Conservation (phyloP, 2,329 filamentous ascomycete species). For the Xylariaceae sp. region DNA sequence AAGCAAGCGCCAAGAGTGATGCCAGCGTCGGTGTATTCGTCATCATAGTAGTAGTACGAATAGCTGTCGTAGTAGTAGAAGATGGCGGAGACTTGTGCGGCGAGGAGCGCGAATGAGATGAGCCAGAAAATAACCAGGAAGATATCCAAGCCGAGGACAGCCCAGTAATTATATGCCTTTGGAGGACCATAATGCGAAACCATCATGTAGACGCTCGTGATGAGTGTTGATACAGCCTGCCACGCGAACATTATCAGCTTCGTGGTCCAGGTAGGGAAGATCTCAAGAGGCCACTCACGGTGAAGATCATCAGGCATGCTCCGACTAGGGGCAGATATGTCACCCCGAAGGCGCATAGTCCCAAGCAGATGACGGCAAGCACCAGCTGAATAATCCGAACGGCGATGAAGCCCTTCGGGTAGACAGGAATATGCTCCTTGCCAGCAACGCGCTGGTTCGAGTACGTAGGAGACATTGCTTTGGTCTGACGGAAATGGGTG, state of each 20-base stretch:
- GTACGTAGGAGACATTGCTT: conserved; percentile 22
- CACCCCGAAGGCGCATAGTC: conserved; percentile 42
- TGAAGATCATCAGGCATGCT: conserved; percentile 31
- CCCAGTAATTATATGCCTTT: conserved; percentile 50
- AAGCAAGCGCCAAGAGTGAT: conserved; percentile 19
- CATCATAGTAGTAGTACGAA: conserved; percentile 19
- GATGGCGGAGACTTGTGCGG: conserved; percentile 28
- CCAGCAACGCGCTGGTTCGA: conserved; percentile 30
- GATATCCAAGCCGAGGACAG: conserved; percentile 46
- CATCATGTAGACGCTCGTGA: conserved; percentile 42
- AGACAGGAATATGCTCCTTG: conserved; percentile 42
- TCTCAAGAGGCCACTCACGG: conserved; percentile 29
- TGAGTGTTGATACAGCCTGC: conserved; percentile 39
- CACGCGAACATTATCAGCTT: too few relatives aligned
- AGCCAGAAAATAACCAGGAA: conserved; percentile 51
- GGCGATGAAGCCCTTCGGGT: conserved; percentile 39
- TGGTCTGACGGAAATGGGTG: conserved; percentile 5
- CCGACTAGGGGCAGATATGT: conserved; percentile 23
- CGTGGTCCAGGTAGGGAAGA: background rate
- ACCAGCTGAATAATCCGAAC: conserved; percentile 43
- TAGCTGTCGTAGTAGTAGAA: conserved; percentile 18
- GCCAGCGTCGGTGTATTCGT: conserved; percentile 9
- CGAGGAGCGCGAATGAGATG: conserved; percentile 37
- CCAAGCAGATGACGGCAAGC: conserved; percentile 41
- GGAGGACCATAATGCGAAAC: conserved; percentile 36